These are phyloP conservation scores for Suillus clintonianus DNA, from an alignment of 768 basidiomycete species.

Conservation along the genomic window DNA sequence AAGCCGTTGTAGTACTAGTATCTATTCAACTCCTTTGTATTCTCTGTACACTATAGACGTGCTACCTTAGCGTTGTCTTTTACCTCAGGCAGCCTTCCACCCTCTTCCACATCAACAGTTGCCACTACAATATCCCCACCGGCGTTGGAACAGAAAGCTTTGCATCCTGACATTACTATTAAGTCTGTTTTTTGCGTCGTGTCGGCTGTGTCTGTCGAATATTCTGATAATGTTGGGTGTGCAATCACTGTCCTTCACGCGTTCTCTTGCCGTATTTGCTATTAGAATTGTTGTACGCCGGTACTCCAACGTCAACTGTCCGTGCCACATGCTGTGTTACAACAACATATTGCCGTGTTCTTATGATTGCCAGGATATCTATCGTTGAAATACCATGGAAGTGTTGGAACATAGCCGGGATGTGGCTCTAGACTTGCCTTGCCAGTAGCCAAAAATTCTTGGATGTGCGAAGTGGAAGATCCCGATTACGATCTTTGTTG, in stretches of 20 bases:
- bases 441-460: neutral
- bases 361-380: neutral
- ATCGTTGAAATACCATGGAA: neutral
- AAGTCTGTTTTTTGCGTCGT: neutral
- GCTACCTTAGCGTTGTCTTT: neutral
- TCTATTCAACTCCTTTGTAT: no score
- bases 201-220: neutral
- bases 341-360: neutral
- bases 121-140: neutral
- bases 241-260: neutral
- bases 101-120: neutral
- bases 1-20: no score
- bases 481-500: neutral
- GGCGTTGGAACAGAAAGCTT: no score
- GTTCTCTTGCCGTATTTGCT: neutral
- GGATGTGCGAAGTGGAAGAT: neutral
- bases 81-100: neutral
- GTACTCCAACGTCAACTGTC: neutral
- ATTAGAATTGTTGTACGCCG: neutral
- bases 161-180: neutral
- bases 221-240: neutral
- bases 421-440: neutral
- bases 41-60: neutral
- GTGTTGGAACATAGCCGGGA: neutral
- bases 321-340: neutral